Percentiles rank a stretch among this genome's conserved stretches.
Evolutionary conservation across 306 rosid genomes (phyloP).

Genomic region (Gillenia trifoliata): DNA sequence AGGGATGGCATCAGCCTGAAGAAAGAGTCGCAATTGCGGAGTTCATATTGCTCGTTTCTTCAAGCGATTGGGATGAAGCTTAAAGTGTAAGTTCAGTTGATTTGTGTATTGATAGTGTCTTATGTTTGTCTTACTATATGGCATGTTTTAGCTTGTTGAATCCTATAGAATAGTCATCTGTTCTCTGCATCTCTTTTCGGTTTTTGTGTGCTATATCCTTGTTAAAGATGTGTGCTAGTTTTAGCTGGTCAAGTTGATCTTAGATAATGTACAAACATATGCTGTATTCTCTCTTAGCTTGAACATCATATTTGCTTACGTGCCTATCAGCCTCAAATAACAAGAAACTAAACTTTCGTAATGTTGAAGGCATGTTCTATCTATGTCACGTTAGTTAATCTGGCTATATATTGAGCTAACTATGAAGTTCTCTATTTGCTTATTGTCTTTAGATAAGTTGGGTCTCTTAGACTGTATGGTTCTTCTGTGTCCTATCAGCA

Average conservation of each 20-base stretch:
- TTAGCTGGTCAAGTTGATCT: too few relatives aligned
- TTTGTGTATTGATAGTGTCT: neutral
- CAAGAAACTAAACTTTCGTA: neutral
- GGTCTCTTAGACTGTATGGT: neutral
- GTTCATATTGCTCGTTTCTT: slow-evolving; percentile 40
- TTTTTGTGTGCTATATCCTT: neutral
- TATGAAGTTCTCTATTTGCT: neutral
- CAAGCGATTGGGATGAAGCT: slow-evolving; percentile 44
- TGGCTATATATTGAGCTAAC: neutral
- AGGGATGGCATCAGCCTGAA: slow-evolving; percentile 39
- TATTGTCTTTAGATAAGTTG: too few relatives aligned
- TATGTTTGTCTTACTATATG: neutral
- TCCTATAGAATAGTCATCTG: neutral
- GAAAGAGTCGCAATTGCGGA: slow-evolving; percentile 39
- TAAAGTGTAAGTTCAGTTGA: slow-evolving; percentile 36
- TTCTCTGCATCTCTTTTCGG: neutral
- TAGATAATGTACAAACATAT: too few relatives aligned
- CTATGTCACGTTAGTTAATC: too few relatives aligned
- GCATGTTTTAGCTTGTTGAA: neutral
- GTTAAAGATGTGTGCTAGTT: too few relatives aligned
- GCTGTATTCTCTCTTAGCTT: neutral
- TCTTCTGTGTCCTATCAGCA: neutral
- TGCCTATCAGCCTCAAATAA: neutral
- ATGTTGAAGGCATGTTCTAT: neutral
- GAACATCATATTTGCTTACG: neutral